Conservation (phyloP, 83 land plant genomes). For the Picea abies region DNA sequence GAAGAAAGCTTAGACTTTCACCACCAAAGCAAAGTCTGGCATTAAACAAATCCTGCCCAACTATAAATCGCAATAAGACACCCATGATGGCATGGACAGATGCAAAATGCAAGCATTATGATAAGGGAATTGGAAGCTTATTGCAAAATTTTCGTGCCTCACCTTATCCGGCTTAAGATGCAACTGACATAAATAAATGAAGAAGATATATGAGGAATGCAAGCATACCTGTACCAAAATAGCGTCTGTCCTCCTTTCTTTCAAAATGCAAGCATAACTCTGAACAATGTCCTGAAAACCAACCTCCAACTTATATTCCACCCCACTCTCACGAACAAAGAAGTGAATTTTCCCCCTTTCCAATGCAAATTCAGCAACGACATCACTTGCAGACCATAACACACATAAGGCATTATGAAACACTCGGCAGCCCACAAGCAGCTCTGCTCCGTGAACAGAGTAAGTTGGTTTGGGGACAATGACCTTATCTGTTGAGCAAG, state of each 20-base stretch:
- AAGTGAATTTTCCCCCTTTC: constrained; percentile 41
- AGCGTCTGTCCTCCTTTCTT: constrained; percentile 24
- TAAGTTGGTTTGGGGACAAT: constrained; percentile 38
- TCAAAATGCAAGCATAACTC: constrained; percentile 25
- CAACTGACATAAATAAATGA: no score
- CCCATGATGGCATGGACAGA: no score
- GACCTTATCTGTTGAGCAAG: constrained; percentile 29
- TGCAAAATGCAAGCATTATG: no score
- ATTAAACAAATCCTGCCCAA: no score
- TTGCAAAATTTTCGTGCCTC: no score
- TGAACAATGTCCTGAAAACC: constrained; percentile 41
- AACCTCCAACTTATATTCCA: constrained; percentile 57
- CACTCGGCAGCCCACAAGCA: constrained; percentile 40
- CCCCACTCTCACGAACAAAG: constrained; percentile 28
- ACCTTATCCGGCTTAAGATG: no score
- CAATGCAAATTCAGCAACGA: constrained; percentile 43
- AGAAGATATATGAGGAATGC: background rate
- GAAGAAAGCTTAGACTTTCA: no score
- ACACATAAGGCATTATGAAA: constrained; percentile 30
- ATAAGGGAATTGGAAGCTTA: no score
- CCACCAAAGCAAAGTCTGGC: no score
- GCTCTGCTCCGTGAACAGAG: constrained; percentile 7
- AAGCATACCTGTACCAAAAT: constrained; percentile 48
- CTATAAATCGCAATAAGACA: no score
- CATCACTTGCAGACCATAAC: constrained; percentile 39